Evolutionary conservation across 495 filamentous ascomycete genomes (phyloP).

Genomic region (Penicillium verhagenii): DNA sequence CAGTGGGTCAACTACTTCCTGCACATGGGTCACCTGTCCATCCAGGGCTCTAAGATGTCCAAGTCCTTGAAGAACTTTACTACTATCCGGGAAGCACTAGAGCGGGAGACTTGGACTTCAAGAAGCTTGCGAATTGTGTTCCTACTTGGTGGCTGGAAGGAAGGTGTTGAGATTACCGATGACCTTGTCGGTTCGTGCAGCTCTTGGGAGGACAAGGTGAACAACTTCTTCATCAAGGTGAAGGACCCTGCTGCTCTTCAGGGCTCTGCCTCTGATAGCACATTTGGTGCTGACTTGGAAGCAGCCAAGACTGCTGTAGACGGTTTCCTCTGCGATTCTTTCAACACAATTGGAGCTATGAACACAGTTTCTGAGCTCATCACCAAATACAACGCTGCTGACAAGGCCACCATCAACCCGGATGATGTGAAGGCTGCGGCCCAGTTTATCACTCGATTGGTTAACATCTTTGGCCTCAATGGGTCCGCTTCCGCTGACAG

Average conservation of each 20-base stretch:
- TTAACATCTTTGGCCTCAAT: conserved; percentile 84
- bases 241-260: conserved; percentile 43
- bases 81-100: conserved; percentile 85
- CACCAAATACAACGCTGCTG: conserved; percentile 63
- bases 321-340: conserved; percentile 76
- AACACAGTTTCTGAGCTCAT: conserved; percentile 71
- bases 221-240: conserved; percentile 88
- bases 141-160: conserved; percentile 83
- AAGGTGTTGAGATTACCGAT: conserved; percentile 85
- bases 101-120: conserved; percentile 72
- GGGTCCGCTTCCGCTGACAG: conserved; percentile 52
- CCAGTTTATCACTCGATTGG: conserved; percentile 79
- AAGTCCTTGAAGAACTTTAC: conserved; percentile 96
- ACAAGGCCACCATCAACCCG: conserved; percentile 57
- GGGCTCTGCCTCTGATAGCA: conserved; percentile 31
- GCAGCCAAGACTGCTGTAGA: conserved; percentile 64
- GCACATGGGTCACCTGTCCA: conserved; percentile 92
- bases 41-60: conserved; percentile 90
- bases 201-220: conserved; percentile 77
- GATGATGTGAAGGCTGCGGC: conserved; percentile 60
- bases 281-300: conserved; percentile 49
- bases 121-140: conserved; percentile 83
- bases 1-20: conserved; percentile 97
- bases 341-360: conserved; percentile 82
- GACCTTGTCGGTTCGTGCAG: conserved; percentile 71